Base-by-base conservation (phyloP, 2,329 filamentous ascomycete species). In the Ophiocordyceps camponoti-saundersi region DNA sequence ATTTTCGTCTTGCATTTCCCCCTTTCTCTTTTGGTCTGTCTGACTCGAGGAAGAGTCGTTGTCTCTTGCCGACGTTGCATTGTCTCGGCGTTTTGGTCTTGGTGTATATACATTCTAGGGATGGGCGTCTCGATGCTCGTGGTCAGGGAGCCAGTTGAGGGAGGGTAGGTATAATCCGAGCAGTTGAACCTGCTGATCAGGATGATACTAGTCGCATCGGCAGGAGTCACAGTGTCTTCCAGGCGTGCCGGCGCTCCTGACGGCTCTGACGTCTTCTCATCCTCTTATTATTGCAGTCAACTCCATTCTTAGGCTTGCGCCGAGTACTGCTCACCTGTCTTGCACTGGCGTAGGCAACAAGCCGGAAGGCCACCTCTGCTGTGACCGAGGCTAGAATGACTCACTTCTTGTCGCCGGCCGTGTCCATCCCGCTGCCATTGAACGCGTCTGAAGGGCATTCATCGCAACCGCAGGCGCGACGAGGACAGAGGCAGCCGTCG, bases 371-470 rank as follows among this genome's bases (percentile, higher is more conserved):
- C 36, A n/a, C n/a, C 21, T 18, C 18, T 40, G 3, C 10, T 20
- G n/a, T 40, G 26, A 29, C 26, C n/a, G 7, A 11, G 18, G 36
- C 18, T 20, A 50, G 32, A 11, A 57, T 57, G 56, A 42, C 56
- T n/a, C 48, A 53, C 42, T 53, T 55, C 36, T 29, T 56, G 11
- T 50, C 51, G 6, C 51, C 51, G 3, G 52, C 52, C 29, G 40
- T 52, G 2, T 52, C 54, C 8, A 30, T 46, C 6, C 44, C 36
- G 47, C 47, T 47, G 55, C 46, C 56, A 42, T 47, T 46, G 7
- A 42, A 46, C 49, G 48, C 44, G 32, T 22, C 40, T 6, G 34
- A 7, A 20, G 12, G 40, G 7, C 13, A 16, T 16, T n/a, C 21
- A 11, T 40, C 45, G 13, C 34, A 29, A n/a, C 44, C 44, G 26